Conservation (phyloP, 345 rosid species). For the Corchorus olitorius region DNA sequence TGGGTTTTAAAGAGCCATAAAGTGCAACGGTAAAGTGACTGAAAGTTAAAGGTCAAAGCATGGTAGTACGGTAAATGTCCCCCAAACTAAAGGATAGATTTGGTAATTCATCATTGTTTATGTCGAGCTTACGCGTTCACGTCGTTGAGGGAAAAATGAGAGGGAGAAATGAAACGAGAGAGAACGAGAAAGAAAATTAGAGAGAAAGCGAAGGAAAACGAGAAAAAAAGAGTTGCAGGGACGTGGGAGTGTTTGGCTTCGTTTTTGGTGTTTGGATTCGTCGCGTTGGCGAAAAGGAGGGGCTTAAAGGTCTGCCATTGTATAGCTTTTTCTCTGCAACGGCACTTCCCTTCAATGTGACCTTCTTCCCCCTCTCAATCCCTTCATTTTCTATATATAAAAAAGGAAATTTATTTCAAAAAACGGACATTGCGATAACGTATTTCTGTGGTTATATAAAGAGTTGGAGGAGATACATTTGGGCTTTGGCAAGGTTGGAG, state of each 20-base stretch:
- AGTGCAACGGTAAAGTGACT: background rate
- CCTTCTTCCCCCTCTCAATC: background rate
- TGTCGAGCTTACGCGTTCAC: slow-evolving; percentile 35
- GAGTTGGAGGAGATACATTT: background rate
- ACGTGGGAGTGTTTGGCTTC: background rate
- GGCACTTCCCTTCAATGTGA: background rate
- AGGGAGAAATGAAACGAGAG: background rate
- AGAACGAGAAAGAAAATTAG: slow-evolving; percentile 28
- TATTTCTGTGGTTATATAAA: background rate
- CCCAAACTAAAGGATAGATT: slow-evolving; percentile 16
- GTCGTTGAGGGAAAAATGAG: slow-evolving; percentile 30
- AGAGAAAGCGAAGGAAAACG: slow-evolving; percentile 27
- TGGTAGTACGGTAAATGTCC: background rate
- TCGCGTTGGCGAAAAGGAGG: background rate
- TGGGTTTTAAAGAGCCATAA: background rate
- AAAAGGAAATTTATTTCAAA: background rate
- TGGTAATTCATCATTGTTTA: background rate
- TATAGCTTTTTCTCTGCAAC: background rate
- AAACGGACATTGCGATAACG: background rate
- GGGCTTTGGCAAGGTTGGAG: background rate
- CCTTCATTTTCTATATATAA: slow-evolving; percentile 9
- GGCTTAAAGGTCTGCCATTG: slow-evolving; percentile 23
- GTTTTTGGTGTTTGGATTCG: background rate
- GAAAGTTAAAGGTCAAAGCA: background rate
- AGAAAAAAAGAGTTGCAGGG: background rate